Base-by-base conservation (phyloP, 768 basidiomycete species). In the Boletellus sp. region DNA sequence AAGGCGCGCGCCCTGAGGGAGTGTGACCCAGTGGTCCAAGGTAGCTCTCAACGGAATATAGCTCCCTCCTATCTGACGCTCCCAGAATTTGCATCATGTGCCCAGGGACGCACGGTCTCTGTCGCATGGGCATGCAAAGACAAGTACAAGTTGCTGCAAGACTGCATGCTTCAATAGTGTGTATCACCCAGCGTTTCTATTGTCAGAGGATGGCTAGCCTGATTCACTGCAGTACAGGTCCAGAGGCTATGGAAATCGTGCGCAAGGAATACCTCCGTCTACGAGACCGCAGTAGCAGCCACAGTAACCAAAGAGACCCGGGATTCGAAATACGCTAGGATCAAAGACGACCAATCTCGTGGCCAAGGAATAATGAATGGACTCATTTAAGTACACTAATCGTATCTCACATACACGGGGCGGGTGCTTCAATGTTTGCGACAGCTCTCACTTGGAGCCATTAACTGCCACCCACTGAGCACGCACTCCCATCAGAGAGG, bases 61-160 rank as follows among this genome's bases (percentile, higher is more conserved):
- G 4, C 31, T n/a, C 23, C 17, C 22, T 42, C 19, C 35, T 42
- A n/a, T 15, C 12, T 39, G 50, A 58, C 40, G 22, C 23, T 13
- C 28, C 26, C 63, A 94, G 92, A 80, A 45, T 94, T 93, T 62
- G 91, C 91, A 15, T 76, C 82, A n/a, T 94, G 92, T 64, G 84
- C 87, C 2, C 73, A 78, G 47, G 90, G 90, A 8, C 80, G 92
- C 8, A 88, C 85, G 3, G 68, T 94, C 45, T 90, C 91, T 6
- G 85, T 93, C 22, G 85, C 84, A 13, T 94, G 92, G 92, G 80
- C 83, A 20, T 94, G 92, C 63, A 81, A 77, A 62, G 74, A 74
- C 28, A 77, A 84, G 62, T 79, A 88, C 47, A 82, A 79, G 58
- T 73, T 69, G 12, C 74, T 94, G 37, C 87, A 94, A 62, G 76